These are phyloP conservation scores for Diplodia seriata DNA, from an alignment of 2,329 filamentous ascomycete species.

Conservation along the genomic window DNA sequence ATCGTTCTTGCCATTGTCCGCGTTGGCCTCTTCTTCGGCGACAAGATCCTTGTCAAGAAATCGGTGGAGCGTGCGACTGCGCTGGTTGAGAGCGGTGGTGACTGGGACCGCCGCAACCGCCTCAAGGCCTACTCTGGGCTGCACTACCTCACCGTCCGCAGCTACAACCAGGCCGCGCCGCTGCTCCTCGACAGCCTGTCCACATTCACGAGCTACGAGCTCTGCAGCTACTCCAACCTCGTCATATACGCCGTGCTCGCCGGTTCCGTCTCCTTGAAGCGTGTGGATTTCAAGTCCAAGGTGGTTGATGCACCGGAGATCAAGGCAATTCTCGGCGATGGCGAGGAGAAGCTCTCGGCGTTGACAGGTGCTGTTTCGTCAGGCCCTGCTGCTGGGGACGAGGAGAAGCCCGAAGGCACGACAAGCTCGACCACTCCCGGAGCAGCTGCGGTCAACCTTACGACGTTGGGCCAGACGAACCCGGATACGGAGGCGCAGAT, in stretches of 20 bases:
- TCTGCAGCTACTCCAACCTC: slow-evolving; percentile 94
- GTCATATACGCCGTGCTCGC: slow-evolving; percentile 96
- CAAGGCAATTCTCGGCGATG: slow-evolving; percentile 91
- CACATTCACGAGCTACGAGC: slow-evolving; percentile 97
- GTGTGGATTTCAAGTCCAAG: slow-evolving; percentile 98
- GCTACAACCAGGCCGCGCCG: slow-evolving; percentile 87
- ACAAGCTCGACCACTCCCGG: slow-evolving; percentile 59
- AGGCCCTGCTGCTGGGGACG: slow-evolving; percentile 77
- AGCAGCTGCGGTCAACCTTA: slow-evolving; percentile 84
- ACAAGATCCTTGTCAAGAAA: slow-evolving; percentile 91
- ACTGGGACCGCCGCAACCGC: slow-evolving; percentile 98
- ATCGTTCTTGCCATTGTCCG: slow-evolving; percentile 95
- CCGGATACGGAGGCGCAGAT: slow-evolving; percentile 81
- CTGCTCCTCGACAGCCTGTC: slow-evolving; percentile 95
- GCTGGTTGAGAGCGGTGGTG: slow-evolving; percentile 91
- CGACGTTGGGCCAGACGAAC: slow-evolving; percentile 72
- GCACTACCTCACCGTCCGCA: slow-evolving; percentile 88
- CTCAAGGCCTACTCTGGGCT: slow-evolving; percentile 98
- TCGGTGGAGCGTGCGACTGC: slow-evolving; percentile 87
- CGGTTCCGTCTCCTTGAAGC: slow-evolving; percentile 91
- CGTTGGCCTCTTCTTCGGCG: slow-evolving; percentile 93
- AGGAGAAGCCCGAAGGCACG: slow-evolving; percentile 70
- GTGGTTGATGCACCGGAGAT: slow-evolving; percentile 98
- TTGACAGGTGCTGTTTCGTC: slow-evolving; percentile 81
- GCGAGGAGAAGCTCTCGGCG: slow-evolving; percentile 84